Evolutionary conservation across 257 asterid species (phyloP).

Genomic region (Capsicum rhomboideum): DNA sequence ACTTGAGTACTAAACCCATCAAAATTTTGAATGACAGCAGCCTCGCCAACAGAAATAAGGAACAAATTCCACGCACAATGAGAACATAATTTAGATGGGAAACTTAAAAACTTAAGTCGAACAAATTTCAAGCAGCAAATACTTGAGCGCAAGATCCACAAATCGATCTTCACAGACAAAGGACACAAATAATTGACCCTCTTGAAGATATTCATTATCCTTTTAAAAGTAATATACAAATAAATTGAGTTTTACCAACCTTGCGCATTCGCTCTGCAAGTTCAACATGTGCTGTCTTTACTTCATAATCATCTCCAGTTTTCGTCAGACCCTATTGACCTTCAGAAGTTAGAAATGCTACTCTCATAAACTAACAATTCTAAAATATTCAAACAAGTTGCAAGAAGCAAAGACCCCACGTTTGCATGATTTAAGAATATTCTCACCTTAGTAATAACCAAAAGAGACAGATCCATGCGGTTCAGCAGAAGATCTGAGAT

Average conservation of each 20-base stretch:
- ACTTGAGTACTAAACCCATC: background rate
- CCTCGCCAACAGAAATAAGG: background rate
- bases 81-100: background rate
- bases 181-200: background rate
- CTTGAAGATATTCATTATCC: background rate
- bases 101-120: background rate
- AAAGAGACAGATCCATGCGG: conserved; percentile 96
- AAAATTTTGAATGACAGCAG: background rate
- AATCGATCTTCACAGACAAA: background rate
- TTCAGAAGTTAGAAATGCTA: conserved; percentile 1
- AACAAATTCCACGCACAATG: background rate
- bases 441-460: conserved; percentile 91
- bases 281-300: conserved; percentile 95
- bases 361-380: background rate
- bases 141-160: background rate
- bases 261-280: conserved; percentile 99
- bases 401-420: background rate
- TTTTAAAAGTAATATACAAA: background rate
- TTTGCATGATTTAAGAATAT: background rate
- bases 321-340: conserved; percentile 79
- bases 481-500: conserved; percentile 96
- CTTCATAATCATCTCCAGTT: conserved; percentile 97
- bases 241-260: conserved; percentile 34
- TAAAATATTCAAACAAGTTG: background rate
- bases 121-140: background rate